These are phyloP conservation scores for Magnolia kwangsiensis DNA, from an alignment of 164 flowering plant species.

Conservation along the genomic window DNA sequence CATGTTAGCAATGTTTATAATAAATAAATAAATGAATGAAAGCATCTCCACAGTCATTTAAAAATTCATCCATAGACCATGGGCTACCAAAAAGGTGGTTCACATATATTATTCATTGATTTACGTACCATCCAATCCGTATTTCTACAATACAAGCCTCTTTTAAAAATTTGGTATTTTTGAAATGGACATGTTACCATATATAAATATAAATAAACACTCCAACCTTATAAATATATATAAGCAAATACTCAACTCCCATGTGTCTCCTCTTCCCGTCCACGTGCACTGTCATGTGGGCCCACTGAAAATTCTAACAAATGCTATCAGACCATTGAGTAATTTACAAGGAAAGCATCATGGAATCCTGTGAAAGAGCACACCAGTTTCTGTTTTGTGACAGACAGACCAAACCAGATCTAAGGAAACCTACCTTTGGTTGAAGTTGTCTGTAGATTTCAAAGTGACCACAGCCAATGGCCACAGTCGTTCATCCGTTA, in stretches of 20 bases:
- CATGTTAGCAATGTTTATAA: too few relatives aligned
- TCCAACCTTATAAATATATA: background rate
- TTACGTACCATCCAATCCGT: too few relatives aligned
- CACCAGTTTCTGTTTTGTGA: background rate
- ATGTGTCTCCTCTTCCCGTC: background rate
- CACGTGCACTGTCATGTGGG: background rate
- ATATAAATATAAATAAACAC: too few relatives aligned
- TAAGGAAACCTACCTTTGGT: background rate
- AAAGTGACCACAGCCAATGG: too few relatives aligned
- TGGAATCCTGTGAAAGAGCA: background rate
- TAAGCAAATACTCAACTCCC: background rate
- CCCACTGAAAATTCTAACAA: background rate
- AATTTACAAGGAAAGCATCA: background rate
- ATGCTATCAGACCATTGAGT: background rate
- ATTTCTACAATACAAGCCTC: too few relatives aligned
- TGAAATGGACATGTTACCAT: background rate
- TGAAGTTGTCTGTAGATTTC: background rate
- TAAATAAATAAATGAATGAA: too few relatives aligned
- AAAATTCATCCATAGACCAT: too few relatives aligned
- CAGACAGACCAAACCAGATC: background rate
- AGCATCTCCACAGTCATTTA: too few relatives aligned
- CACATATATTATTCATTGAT: too few relatives aligned
- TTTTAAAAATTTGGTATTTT: background rate
- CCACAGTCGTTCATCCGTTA: too few relatives aligned
- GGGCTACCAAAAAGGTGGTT: too few relatives aligned